Evolutionary conservation across 495 filamentous ascomycete species (phyloP).

Genomic region (Neurospora hispaniola): DNA sequence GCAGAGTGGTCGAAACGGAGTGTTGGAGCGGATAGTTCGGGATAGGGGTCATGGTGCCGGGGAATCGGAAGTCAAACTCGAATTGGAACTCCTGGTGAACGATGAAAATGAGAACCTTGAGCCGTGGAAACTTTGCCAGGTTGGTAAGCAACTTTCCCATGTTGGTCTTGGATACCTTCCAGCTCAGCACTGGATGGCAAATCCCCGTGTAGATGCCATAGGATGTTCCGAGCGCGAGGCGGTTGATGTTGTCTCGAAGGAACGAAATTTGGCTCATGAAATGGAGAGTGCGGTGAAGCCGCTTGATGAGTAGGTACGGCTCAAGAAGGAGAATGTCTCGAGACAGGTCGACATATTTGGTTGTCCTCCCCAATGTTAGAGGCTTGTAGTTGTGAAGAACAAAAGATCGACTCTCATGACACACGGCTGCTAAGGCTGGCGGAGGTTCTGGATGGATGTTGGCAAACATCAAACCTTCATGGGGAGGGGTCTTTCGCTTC

Average conservation of each 20-base stretch:
- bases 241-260: conserved; percentile 31
- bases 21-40: background rate
- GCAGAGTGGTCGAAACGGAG: background rate
- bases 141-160: conserved; percentile 33
- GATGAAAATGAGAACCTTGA: conserved; percentile 33
- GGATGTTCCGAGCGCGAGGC: conserved; percentile 36
- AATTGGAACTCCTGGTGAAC: conserved; percentile 40
- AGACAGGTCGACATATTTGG: conserved; percentile 36
- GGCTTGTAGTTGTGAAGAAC: conserved; percentile 38
- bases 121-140: conserved; percentile 32
- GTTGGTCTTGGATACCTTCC: conserved; percentile 38
- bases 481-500: conserved; percentile 27
- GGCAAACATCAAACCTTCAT: conserved; percentile 36
- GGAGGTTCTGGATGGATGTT: conserved; percentile 37
- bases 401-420: conserved; percentile 36
- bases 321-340: conserved; percentile 40
- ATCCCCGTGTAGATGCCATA: conserved; percentile 37
- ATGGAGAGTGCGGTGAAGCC: conserved; percentile 35
- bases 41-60: conserved; percentile 18
- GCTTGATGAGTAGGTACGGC: conserved; percentile 38
- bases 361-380: conserved; percentile 33
- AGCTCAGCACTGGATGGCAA: conserved; percentile 35
- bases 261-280: conserved; percentile 38
- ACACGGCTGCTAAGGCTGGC: conserved; percentile 35
- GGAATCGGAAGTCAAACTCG: conserved; percentile 30